A percentile compares a stretch with the other conserved stretches of the same genome.
Conservation (phyloP, 1,139 yeast genomes). For the Yamadazyma atlantica region DNA sequence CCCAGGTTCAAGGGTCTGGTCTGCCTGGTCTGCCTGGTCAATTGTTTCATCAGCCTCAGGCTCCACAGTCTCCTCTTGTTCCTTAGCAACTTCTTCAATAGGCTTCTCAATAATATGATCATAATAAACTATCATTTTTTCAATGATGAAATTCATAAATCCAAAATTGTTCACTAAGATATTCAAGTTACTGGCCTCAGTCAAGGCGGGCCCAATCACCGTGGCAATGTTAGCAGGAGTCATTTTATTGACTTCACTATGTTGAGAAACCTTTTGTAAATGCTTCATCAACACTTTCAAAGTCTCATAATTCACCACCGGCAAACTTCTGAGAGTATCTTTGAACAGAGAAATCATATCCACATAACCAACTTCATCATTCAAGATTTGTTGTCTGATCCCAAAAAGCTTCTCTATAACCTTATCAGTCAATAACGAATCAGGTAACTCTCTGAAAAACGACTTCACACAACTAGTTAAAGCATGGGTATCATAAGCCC, state of each 20-base stretch:
- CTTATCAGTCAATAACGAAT: conserved; percentile 67
- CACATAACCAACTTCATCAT: conserved; percentile 8
- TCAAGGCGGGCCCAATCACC: conserved; percentile 63
- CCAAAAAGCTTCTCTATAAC: conserved; percentile 51
- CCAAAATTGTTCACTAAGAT: conserved; percentile 53
- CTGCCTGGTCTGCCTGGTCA: conserved; percentile 1
- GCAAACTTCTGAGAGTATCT: conserved; percentile 50
- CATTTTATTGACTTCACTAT: conserved; percentile 71
- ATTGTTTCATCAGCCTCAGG: not conserved
- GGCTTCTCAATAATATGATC: conserved; percentile 34
- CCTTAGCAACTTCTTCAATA: conserved; percentile 5
- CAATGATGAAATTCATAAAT: conserved; percentile 53
- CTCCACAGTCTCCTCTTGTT: conserved; percentile 1
- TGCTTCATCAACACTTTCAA: conserved; percentile 69
- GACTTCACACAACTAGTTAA: conserved; percentile 88
- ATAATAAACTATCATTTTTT: conserved; percentile 47
- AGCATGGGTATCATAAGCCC: conserved; percentile 82
- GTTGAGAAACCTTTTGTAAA: conserved; percentile 58
- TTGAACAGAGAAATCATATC: conserved; percentile 38
- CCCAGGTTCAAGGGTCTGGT: too few relatives aligned
- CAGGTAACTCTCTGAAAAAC: conserved; percentile 85
- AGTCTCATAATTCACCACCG: conserved; percentile 64
- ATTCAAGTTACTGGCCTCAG: conserved; percentile 56
- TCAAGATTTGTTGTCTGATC: conserved; percentile 28
- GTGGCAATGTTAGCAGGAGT: conserved; percentile 79